Evolutionary conservation across 176 grass and related monocot species (phyloP).

Genomic region (Luzula sylvatica): DNA sequence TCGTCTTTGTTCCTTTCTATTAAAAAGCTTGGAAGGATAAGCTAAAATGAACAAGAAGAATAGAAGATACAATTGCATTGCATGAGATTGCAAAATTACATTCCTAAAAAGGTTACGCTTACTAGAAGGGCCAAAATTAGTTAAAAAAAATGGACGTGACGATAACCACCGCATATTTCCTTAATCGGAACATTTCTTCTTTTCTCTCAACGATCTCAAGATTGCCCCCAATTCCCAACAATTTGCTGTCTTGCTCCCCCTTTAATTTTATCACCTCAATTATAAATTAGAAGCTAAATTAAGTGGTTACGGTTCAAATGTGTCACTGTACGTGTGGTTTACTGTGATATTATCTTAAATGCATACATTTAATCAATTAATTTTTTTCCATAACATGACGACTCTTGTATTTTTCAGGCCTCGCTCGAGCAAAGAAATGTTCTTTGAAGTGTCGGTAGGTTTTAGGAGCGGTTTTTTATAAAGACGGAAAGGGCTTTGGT

Average conservation of each 20-base stretch:
- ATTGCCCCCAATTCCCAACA: conserved; percentile 23
- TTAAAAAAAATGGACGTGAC: background rate
- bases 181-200: conserved; percentile 1
- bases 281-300: background rate
- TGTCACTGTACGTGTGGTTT: background rate
- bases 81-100: conserved; percentile 16
- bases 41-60: too few species aligned
- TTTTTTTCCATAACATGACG: too few species aligned
- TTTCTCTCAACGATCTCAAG: conserved; percentile 13
- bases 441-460: too few species aligned
- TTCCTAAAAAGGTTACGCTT: conserved; percentile 7
- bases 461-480: too few species aligned
- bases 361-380: too few species aligned
- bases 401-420: too few species aligned
- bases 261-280: conserved; percentile 2
- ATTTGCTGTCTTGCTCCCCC: conserved; percentile 19
- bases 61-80: conserved; percentile 16
- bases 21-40: too few species aligned
- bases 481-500: too few species aligned
- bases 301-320: conserved; percentile 14
- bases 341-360: background rate
- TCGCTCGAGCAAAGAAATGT: too few species aligned
- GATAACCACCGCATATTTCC: background rate
- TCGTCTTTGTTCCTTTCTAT: too few species aligned
- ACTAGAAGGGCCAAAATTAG: conserved; percentile 1